Base-by-base conservation (phyloP, 1,139 yeast genomes). In the Kodamaea ohmeri region DNA sequence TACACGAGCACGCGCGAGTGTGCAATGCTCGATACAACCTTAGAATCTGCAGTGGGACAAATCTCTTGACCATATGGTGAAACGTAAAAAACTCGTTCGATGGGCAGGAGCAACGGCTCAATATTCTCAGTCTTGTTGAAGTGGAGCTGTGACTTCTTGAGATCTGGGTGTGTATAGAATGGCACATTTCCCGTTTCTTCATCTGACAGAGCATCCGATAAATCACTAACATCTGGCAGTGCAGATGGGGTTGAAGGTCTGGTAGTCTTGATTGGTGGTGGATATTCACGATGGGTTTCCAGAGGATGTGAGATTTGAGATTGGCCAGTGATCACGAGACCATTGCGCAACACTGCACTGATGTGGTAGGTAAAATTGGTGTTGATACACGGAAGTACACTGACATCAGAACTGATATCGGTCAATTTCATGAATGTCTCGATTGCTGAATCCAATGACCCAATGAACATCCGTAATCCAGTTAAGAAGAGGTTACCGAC, bases 221-320 rank as follows among this genome's bases (percentile, higher is more conserved):
- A n/a, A 13, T 36, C 27, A 16, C 22, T 14, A 15, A 26, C 24
- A 4, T 19, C 27, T 6, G 34, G 34, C 25, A 19, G 16, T 11
- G 9, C 26, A 27, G 55, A 42, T 35, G 54, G 22, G 29, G 73
- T 73, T 0, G 69, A 60, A 0, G 73, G 74, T 12, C 71, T 44
- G 1, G 74, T 65, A 27, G 47, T 57, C 29, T 54, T 50, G 11
- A 67, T 65, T 1, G 71, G 69, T 2, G 71, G 71, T 4, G 72
- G 69, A 40, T 65, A 63, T 7, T 29, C 34, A 9, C 17, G 15
- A 17, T 44, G 48, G 0, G 47, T 24, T 9, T 53, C 55, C 7
- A 73, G 65, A 2, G 97, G 97, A 59, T 90, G 97, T 0, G 96
- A 88, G 6, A 90, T 90, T 53, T 89, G 96, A 3, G 94, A 83